These are phyloP conservation scores for Vitis amurensis DNA, from an alignment of 164 flowering plant species.

Conservation along the genomic window DNA sequence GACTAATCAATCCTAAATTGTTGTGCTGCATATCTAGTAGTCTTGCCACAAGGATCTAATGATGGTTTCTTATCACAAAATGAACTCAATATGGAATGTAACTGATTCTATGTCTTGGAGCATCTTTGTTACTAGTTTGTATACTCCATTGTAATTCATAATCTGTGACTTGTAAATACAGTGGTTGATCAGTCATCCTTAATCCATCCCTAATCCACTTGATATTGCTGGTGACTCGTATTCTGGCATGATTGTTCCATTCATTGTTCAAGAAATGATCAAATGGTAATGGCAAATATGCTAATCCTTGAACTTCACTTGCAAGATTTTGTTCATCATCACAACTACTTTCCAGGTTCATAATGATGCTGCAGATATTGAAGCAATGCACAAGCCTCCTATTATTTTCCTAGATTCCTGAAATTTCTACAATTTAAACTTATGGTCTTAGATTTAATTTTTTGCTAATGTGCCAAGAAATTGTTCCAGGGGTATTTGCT, in stretches of 20 bases:
- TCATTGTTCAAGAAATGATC: slow-evolving; percentile 14
- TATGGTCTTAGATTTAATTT: too few relatives aligned
- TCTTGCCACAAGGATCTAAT: too few relatives aligned
- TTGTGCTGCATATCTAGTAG: too few relatives aligned
- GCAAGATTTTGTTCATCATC: neutral
- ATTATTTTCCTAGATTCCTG: slow-evolving; percentile 5
- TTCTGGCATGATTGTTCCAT: slow-evolving; percentile 18
- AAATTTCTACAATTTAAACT: too few relatives aligned
- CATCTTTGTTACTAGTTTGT: too few relatives aligned
- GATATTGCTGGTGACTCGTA: slow-evolving; percentile 25
- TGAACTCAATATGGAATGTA: too few relatives aligned
- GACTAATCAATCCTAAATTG: too few relatives aligned
- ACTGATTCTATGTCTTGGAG: too few relatives aligned
- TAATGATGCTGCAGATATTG: slow-evolving; percentile 17
- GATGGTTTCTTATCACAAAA: too few relatives aligned
- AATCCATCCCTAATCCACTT: slow-evolving; percentile 5
- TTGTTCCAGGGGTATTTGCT: neutral
- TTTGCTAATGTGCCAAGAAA: too few relatives aligned
- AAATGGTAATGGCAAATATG: slow-evolving; percentile 9
- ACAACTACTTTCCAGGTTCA: neutral
- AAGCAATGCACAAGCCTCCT: slow-evolving; percentile 6
- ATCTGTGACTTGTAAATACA: neutral
- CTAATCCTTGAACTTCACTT: neutral
- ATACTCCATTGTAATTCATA: too few relatives aligned
- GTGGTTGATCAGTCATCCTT: slow-evolving; percentile 13